Evolutionary conservation across 2,329 filamentous ascomycete genomes (phyloP), one percentile per base, ranked within the genome.

Genomic region (Colletotrichum lini): DNA sequence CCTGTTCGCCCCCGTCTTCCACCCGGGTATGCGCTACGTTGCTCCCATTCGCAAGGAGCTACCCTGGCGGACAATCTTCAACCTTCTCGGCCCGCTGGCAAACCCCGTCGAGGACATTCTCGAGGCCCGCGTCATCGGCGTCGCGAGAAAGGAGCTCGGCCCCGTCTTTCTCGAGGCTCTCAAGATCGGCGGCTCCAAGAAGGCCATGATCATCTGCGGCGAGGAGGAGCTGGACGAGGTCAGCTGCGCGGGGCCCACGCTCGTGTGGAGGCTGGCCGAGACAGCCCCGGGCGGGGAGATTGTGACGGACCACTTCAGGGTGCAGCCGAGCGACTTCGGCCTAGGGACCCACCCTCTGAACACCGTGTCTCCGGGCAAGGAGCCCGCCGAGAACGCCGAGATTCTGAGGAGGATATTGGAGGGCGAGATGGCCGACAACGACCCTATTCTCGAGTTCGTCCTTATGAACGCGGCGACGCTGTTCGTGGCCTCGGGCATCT

Each of bases 21-120:
- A 99, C 83, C 94, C 95, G 0, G 96, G 95, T 58, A 98, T 98
- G 92, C 92, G 91, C 80, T 92, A 95, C 80, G 95, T 96, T 49
- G 94, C 95, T 5, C 90, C 92, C 2, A 92, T 98, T 74, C 92
- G 96, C 73, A 93, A 91, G 78, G 93, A 97, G 80, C 89, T 99
- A 26, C 96, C 96, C 70, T 96, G 96, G 88, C 91, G 96, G 77
- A 99, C 96, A 2, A 96, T 99, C 75, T 99, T 99, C 90, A 99
- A 99, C 83, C 90, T 99, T 18, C 89, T 99, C 60, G 96, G 96
- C 0, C 96, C 96, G 0, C 86, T 99, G 38, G 93, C 95, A 56
- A 98, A 98, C 81, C 96, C 96, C 0, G 89, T 97, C 21, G 94
- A 98, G 77, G 90, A 91, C 76, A 81, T 89, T 45, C 90, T 99